phyloP scores from a whole-genome alignment of 768 basidiomycete genomes.

The Cubamyces sp. region DNA sequence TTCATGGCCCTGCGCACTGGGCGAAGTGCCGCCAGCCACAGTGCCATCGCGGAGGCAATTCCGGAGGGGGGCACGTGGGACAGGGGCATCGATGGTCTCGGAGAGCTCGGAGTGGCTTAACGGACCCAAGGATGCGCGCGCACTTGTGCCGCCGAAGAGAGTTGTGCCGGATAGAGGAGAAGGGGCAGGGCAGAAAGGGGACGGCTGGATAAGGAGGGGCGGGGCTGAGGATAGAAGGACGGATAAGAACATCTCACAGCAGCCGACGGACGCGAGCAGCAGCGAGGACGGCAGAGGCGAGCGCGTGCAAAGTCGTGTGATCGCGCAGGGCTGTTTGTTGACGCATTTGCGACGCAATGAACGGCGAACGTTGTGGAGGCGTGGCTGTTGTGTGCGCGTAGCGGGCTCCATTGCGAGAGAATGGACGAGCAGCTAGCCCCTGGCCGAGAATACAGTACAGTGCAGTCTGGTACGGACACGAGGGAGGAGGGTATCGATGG shows the following conservation, averaged over 20 bases:
- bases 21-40: too few relatives aligned
- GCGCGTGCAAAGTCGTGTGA: conserved; percentile 15
- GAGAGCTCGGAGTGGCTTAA: conserved; percentile 7
- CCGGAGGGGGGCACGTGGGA: conserved; percentile 7
- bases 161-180: background rate
- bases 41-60: conserved; percentile 10
- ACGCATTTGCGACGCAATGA: background rate
- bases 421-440: too few relatives aligned
- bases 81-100: conserved; percentile 10
- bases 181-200: background rate
- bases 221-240: conserved; percentile 19
- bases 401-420: background rate
- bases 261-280: conserved; percentile 15
- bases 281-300: background rate
- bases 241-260: conserved; percentile 15
- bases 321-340: background rate
- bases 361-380: background rate
- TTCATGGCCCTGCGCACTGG: too few relatives aligned
- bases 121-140: background rate
- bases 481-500: conserved; percentile 15
- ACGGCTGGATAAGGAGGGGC: conserved; percentile 8
- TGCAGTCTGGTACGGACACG: too few relatives aligned
- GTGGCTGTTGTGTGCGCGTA: background rate
- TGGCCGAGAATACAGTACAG: too few relatives aligned
- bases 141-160: background rate